Evolutionary conservation across 2,329 filamentous ascomycete genomes (phyloP).

Genomic region (Aureobasidium sp.): DNA sequence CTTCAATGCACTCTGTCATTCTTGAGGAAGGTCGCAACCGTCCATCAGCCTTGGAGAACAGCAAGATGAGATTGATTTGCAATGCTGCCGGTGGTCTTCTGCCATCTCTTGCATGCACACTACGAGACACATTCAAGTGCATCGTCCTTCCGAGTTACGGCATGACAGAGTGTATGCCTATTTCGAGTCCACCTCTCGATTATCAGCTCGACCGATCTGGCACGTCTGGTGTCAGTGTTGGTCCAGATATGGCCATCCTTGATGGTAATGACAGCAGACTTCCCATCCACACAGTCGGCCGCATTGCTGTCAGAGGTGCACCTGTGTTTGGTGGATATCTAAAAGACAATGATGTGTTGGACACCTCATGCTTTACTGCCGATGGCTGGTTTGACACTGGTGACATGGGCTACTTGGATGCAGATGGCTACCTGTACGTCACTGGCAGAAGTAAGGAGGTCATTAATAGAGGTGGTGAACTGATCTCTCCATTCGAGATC

Average conservation of each 20-base stretch:
- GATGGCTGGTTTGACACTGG: slow-evolving; percentile 51
- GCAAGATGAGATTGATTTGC: slow-evolving; percentile 46
- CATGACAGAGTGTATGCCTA: slow-evolving; percentile 56
- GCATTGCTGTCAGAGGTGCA: slow-evolving; percentile 46
- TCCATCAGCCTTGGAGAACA: slow-evolving; percentile 35
- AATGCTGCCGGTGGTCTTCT: slow-evolving; percentile 50
- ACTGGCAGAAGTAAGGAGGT: slow-evolving; percentile 51
- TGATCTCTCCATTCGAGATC: slow-evolving; percentile 55
- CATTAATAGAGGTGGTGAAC: slow-evolving; percentile 51
- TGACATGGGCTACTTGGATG: slow-evolving; percentile 47
- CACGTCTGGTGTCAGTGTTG: slow-evolving; percentile 47
- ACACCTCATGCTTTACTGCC: slow-evolving; percentile 41
- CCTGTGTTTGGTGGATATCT: slow-evolving; percentile 48
- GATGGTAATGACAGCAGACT: slow-evolving; percentile 34
- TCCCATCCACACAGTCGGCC: slow-evolving; percentile 32
- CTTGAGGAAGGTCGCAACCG: slow-evolving; percentile 40
- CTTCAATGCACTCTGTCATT: slow-evolving; percentile 51
- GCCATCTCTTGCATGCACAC: slow-evolving; percentile 43
- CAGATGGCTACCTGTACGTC: slow-evolving; percentile 47
- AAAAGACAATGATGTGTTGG: slow-evolving; percentile 35
- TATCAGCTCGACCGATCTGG: slow-evolving; percentile 47
- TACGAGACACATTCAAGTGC: slow-evolving; percentile 46
- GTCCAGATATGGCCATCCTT: slow-evolving; percentile 46
- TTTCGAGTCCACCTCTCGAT: slow-evolving; percentile 48
- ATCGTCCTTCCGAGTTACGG: slow-evolving; percentile 51